Evolutionary conservation across 345 rosid genomes (phyloP).

Genomic region (Psidium guajava): DNA sequence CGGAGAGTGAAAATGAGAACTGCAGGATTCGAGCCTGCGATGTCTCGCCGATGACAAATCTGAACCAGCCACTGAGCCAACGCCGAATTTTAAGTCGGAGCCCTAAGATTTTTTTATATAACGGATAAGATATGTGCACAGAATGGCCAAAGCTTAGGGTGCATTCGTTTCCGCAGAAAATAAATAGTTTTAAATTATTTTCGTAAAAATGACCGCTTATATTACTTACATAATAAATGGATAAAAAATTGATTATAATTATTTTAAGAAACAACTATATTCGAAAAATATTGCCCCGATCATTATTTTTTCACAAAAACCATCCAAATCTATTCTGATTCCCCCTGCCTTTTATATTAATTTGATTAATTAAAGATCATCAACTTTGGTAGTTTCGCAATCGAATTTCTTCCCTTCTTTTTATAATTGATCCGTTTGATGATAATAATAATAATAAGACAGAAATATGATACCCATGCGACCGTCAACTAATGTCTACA

Average conservation of each 20-base stretch:
- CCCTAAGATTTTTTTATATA: background rate
- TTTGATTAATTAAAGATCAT: background rate
- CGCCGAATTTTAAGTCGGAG: background rate
- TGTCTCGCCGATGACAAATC: accelerated
- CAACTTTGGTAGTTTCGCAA: background rate
- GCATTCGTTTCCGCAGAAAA: too few species aligned
- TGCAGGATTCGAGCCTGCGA: background rate
- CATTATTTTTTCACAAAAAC: background rate
- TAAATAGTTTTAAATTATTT: too few species aligned
- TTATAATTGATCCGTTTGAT: background rate
- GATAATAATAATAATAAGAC: too few species aligned
- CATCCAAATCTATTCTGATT: background rate
- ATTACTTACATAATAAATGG: too few species aligned
- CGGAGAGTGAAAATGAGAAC: background rate
- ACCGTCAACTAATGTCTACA: background rate
- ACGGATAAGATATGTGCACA: too few species aligned
- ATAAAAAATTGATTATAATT: too few species aligned
- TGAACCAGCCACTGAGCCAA: background rate
- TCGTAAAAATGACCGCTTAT: too few species aligned
- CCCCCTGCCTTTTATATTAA: background rate
- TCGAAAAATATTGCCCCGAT: accelerated
- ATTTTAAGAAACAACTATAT: background rate
- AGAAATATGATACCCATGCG: background rate
- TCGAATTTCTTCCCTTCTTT: background rate
- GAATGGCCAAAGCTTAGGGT: too few species aligned